Evolutionary conservation across 306 rosid species (phyloP), one percentile per base, ranked within the genome.

Genomic region (Lathyrus oleraceus): DNA sequence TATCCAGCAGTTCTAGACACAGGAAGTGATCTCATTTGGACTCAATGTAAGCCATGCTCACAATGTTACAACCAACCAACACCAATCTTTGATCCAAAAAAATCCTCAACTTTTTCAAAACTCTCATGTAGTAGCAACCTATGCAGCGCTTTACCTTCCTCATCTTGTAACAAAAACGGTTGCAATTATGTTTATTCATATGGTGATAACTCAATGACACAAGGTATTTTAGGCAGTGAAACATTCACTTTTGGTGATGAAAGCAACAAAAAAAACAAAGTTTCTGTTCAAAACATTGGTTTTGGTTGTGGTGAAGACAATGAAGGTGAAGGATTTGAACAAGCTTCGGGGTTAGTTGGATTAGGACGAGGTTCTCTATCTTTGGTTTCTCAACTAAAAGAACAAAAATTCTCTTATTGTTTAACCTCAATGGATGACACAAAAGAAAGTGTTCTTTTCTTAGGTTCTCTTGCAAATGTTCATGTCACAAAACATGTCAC

Each of bases 1-100:
- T 90, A 81, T 76, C 81, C 91, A 1, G 97, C 91, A 0, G 87
- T 93, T 7, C 52, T 93, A 59, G 98, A 93, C 71, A 90, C 98
- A 0, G 98, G 98, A 5, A 93, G 98, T 15, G 98, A 93, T 35
- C 85, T 93, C 4, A 81, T 90, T 0, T 93, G 98, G 98, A 93
- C 97, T 10, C 97, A 93, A 35, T 93, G 97, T 77, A 52, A 73
- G 69, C 98, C 98, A 5, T 93, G 98, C 42, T 40, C 76, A 7
- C 52, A 81, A 5, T 93, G 98, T 51, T 93, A 82, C 17, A 51
- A 78, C 4, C 98, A 93, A 66, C 76, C 93, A 0, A 84, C 94
- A 2, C 89, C 91, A 0, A 82, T 93, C 51, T 93, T 93, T 38
- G 83, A 93, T 48, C 98, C 98, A 0, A 49, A 53, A 16, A 28